Evolutionary conservation across 192 early-diverging fungal species (phyloP), one percentile per base, ranked within the genome.

Genomic region (Mycoemilia scoparia): DNA sequence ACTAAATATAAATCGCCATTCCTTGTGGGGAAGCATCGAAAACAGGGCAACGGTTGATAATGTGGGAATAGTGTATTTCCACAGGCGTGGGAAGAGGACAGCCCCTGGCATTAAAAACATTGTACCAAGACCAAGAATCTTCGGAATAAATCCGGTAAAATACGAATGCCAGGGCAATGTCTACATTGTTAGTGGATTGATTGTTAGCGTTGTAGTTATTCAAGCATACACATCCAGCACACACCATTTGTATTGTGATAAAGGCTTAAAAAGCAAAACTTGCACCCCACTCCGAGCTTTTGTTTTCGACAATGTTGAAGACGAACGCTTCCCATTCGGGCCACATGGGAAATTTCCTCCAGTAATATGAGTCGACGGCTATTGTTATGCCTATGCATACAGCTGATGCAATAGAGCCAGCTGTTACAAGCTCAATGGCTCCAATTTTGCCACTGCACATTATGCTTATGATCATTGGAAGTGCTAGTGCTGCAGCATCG

Each of bases 1-100:
- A 16, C 89, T 85, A 2, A 92, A 49, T 1, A 97, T 69, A 49
- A 97, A 97, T 9, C 92, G 64, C 84, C 86, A 90, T 45, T 97
- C 92, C 51, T 97, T 97, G 55, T 96, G 92, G 8, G 69, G 67
- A 23, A 87, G 62, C 17, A 70, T 59, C 11, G 85, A 89, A 34
- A 84, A 84, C 3, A 71, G 18, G 2, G 41, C 31, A 7, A 88
- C 61, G 39, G 73, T 84, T 1, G 60, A 46, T 3, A 66, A 6
- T 2, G 57, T 58, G 0, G 82, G 77, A 7, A 55, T 21, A 3
- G 80, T 47, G 6, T 79, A 50, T 8, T 57, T 56, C 10, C 66
- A 45, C 4, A 59, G 52, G 15, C 72, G 59, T 2, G 4, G 34
- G 28, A 90, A 58, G 2, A 84, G 87, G 12, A 74, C 47, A 7